Base-by-base conservation (phyloP, 2,329 filamentous ascomycete genomes). In the Penicillium psychrosexuale region DNA sequence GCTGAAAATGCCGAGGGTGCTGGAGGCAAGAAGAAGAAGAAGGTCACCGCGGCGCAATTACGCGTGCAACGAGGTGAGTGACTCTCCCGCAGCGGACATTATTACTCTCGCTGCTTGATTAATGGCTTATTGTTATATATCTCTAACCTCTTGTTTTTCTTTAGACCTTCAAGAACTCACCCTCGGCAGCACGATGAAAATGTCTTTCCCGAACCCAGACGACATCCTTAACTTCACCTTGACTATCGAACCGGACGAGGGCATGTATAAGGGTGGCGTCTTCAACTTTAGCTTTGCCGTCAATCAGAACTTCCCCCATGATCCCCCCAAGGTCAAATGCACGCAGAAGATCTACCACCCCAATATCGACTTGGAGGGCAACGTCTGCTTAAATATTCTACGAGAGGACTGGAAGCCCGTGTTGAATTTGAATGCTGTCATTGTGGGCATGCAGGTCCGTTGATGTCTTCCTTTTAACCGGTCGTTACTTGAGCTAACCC, bases 401-500 rank as follows among this genome's bases (percentile, higher is more conserved):
- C 82, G 94, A 59, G 94, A 99, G 78, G 94, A 99, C 78, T 99
- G 94, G 94, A 99, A 97, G 80, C 94, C 94, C 0, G 94, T 99
- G 42, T 78, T 99, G 71, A 97, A 97, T 73, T 75, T 99, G 72
- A 97, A 97, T 71, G 92, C 94, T 15, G 91, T 97, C 38, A 94
- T 99, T 64, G 91, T 97, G 50, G 94, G 94, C 39, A 77, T 99
- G 71, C 90, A 92, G 84, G 88, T 90, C 77, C 40, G 78, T 61
- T 42, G 50, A 30, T 43, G 31, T 39, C 28, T 24, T 40, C 28
- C 17, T 15, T 42, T 34, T 28, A 19, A 12, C 31, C 63, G 44
- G 15, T 28, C 17, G 27, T 36, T 24, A 15, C 15, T 3, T 28
- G 11, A 8, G 24, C 31, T 51, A 12, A 49, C 43, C 3, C 24